Conservation (phyloP, 148 eudicot genomes). For the Arctostaphylos glauca region DNA sequence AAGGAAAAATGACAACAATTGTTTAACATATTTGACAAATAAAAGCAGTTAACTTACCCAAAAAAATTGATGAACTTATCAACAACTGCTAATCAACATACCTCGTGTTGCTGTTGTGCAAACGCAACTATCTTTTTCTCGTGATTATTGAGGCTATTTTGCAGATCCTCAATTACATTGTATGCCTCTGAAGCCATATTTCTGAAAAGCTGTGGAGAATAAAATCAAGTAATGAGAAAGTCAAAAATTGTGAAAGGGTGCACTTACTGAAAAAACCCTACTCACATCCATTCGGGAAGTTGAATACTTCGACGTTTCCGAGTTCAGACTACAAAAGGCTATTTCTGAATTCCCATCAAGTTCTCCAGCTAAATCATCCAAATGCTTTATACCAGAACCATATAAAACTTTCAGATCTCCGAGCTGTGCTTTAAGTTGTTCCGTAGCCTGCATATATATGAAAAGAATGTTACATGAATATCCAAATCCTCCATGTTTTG, state of each 20-base stretch:
- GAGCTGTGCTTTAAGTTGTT: conserved; percentile 13
- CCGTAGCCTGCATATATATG: conserved; percentile 14
- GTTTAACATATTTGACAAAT: background rate
- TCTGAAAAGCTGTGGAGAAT: conserved; percentile 17
- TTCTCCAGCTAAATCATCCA: conserved; percentile 28
- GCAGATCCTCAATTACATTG: conserved; percentile 16
- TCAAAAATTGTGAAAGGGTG: background rate
- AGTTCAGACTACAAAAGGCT: conserved; percentile 15
- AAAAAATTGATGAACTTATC: too few species aligned
- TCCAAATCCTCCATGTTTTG: background rate
- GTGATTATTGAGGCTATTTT: conserved; percentile 22
- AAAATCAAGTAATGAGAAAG: background rate
- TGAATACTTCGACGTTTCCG: conserved; percentile 27
- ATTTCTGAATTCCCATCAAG: conserved; percentile 21
- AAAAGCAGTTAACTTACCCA: background rate
- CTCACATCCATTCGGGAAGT: conserved; percentile 28
- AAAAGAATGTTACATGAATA: background rate
- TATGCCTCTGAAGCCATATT: conserved; percentile 21
- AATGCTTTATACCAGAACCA: conserved; percentile 19
- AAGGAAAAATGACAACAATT: background rate
- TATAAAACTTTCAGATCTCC: conserved; percentile 24
- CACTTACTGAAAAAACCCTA: background rate
- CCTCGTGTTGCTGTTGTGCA: conserved; percentile 27
- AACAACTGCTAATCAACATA: conserved; percentile 4
- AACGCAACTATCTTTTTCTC: conserved; percentile 20